phyloP scores from a whole-genome alignment of 2,329 filamentous ascomycete species.

The Westerdykella aurantiaca region DNA sequence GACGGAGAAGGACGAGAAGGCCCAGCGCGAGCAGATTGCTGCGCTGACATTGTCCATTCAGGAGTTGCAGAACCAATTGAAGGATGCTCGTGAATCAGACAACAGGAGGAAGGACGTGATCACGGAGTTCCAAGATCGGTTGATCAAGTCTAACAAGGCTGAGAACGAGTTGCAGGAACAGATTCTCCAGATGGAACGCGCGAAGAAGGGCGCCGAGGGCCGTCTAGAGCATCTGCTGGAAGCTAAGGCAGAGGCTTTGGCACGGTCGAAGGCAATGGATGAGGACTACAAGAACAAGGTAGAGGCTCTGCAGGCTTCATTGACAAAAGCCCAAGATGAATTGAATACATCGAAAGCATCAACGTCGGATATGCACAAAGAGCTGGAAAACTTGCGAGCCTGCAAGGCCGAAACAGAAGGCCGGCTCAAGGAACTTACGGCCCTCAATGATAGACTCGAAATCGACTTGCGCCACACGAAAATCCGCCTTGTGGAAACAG shows the following conservation, averaged over 20 bases:
- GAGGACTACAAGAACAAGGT: slow-evolving; percentile 9
- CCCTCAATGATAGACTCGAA: slow-evolving; percentile 13
- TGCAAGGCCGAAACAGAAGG: slow-evolving; percentile 12
- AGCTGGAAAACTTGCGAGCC: slow-evolving; percentile 13
- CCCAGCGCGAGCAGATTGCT: background rate
- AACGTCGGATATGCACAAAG: slow-evolving; percentile 4
- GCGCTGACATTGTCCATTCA: background rate
- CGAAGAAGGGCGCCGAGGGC: slow-evolving; percentile 12
- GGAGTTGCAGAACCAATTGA: slow-evolving; percentile 5
- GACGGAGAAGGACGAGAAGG: slow-evolving; percentile 2
- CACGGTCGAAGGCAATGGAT: background rate
- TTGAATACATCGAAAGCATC: background rate
- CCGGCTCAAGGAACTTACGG: slow-evolving; percentile 11
- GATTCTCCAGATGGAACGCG: slow-evolving; percentile 7
- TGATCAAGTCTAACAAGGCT: background rate
- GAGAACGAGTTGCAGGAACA: slow-evolving; percentile 1
- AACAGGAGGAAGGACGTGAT: slow-evolving; percentile 6
- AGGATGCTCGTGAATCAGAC: slow-evolving; percentile 1
- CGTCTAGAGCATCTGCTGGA: slow-evolving; percentile 1
- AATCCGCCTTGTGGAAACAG: slow-evolving; percentile 18
- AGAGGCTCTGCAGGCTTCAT: background rate
- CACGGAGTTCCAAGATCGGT: slow-evolving; percentile 1
- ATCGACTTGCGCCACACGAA: slow-evolving; percentile 13
- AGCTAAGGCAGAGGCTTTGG: background rate
- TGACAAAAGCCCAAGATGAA: background rate